Evolutionary conservation across 345 rosid genomes (phyloP).

Genomic region (Durio zibethinus): DNA sequence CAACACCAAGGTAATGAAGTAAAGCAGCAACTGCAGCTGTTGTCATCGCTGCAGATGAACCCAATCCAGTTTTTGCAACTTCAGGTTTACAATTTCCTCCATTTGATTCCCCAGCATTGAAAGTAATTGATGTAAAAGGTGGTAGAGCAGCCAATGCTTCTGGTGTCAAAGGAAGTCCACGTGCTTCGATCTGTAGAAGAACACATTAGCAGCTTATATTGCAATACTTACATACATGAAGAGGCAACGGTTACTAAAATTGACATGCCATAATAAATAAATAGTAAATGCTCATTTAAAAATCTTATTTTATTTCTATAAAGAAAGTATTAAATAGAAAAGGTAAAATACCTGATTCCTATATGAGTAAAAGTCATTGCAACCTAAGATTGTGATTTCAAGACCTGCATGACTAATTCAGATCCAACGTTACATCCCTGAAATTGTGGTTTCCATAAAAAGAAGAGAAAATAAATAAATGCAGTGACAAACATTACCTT

Average conservation of each 20-base stretch:
- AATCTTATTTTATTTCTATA: not conserved
- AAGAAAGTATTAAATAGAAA: not conserved
- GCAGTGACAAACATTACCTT: constrained; percentile 43
- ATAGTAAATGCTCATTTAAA: not conserved
- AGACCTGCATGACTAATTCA: constrained; percentile 59
- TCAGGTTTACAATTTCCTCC: constrained; percentile 78
- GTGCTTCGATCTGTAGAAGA: constrained; percentile 67
- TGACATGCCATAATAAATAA: not conserved
- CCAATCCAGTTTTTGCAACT: constrained; percentile 98
- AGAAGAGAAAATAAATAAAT: not conserved
- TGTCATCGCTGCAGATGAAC: constrained; percentile 99
- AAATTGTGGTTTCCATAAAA: not conserved
- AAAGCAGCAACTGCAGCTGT: constrained; percentile 90
- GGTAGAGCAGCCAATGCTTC: constrained; percentile 73
- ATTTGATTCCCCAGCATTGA: constrained; percentile 59
- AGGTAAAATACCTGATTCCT: constrained; percentile 67
- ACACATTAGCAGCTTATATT: not conserved
- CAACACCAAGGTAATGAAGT: constrained; percentile 83
- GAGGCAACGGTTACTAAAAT: not conserved
- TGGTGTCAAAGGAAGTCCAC: constrained; percentile 77
- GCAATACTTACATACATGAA: not conserved
- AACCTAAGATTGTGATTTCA: constrained; percentile 81
- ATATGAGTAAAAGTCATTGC: constrained; percentile 94
- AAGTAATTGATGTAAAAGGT: constrained; percentile 81
- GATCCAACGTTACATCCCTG: constrained; percentile 27